These are phyloP conservation scores for Exophiala calicioides DNA, from an alignment of 2,329 filamentous ascomycete genomes.

Conservation along the genomic window DNA sequence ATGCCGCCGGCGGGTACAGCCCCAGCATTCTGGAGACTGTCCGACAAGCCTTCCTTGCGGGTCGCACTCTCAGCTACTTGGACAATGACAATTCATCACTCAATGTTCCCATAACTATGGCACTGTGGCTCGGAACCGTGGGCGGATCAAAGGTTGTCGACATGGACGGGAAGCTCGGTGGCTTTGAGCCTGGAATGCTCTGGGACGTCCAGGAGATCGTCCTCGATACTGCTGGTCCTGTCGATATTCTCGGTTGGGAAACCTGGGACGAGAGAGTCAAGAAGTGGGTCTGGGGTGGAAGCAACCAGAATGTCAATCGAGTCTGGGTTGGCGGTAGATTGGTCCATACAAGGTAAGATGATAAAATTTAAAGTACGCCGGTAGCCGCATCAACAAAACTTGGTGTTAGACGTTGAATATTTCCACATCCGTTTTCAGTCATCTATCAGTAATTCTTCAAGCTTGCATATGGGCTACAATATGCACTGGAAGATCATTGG, in stretches of 20 bases:
- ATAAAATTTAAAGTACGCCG: no score
- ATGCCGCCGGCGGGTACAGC: slow-evolving; percentile 84
- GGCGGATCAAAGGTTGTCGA: slow-evolving; percentile 82
- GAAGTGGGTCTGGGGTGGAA: slow-evolving; percentile 92
- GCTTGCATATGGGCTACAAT: no score
- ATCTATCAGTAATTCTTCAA: no score
- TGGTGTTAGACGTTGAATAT: no score
- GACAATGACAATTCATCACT: slow-evolving; percentile 30
- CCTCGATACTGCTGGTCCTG: slow-evolving; percentile 49
- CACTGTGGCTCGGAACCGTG: slow-evolving; percentile 77
- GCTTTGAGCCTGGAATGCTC: slow-evolving; percentile 80
- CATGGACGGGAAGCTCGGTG: slow-evolving; percentile 69
- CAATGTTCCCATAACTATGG: slow-evolving; percentile 67
- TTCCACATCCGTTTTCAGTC: no score
- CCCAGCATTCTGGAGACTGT: slow-evolving; percentile 77
- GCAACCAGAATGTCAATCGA: slow-evolving; percentile 82
- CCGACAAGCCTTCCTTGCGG: slow-evolving; percentile 76
- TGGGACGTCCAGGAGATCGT: slow-evolving; percentile 87
- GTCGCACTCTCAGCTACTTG: slow-evolving; percentile 65
- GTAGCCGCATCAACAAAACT: no score
- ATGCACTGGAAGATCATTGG: no score
- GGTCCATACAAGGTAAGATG: no score
- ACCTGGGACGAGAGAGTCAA: slow-evolving; percentile 80
- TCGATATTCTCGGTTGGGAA: slow-evolving; percentile 91
- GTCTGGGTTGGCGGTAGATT: slow-evolving; percentile 87